Percentiles rank a stretch among this genome's conserved stretches.
Evolutionary conservation across 2,329 filamentous ascomycete genomes (phyloP).

Genomic region (Hortaea sp.): DNA sequence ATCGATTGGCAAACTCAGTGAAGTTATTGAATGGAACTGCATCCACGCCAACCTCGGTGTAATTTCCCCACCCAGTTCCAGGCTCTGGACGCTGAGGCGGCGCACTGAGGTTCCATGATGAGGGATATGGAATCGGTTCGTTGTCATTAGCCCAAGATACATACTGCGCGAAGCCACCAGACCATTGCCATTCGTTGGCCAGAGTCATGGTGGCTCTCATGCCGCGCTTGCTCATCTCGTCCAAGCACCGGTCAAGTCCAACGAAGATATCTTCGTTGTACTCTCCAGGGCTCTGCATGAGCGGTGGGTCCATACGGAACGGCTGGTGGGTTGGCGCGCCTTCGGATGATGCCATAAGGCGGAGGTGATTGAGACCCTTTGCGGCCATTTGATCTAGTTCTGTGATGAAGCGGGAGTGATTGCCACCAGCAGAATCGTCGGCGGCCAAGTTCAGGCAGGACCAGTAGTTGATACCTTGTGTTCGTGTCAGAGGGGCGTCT

Average conservation of each 20-base stretch:
- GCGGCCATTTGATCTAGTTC: slow-evolving; percentile 32
- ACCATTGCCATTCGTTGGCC: slow-evolving; percentile 32
- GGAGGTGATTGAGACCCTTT: slow-evolving; percentile 30
- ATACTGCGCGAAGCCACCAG: slow-evolving; percentile 29
- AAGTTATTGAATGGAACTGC: slow-evolving; percentile 20
- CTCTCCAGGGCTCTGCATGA: slow-evolving; percentile 27
- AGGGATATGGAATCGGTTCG: slow-evolving; percentile 26
- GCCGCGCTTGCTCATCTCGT: slow-evolving; percentile 30
- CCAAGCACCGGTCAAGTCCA: slow-evolving; percentile 29
- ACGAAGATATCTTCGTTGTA: slow-evolving; percentile 31
- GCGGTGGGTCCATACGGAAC: slow-evolving; percentile 29
- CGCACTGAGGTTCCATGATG: slow-evolving; percentile 29
- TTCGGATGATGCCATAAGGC: slow-evolving; percentile 32
- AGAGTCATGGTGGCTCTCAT: slow-evolving; percentile 34
- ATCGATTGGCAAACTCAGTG: slow-evolving; percentile 23
- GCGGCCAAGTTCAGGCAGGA: slow-evolving; percentile 32
- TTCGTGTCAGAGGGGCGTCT: slow-evolving; percentile 4
- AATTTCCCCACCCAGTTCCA: slow-evolving; percentile 31
- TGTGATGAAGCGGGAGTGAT: slow-evolving; percentile 27
- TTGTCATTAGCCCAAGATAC: slow-evolving; percentile 28
- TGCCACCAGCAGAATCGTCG: slow-evolving; percentile 25
- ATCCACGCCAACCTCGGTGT: slow-evolving; percentile 25
- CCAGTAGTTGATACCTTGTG: slow-evolving; percentile 32
- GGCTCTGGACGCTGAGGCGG: slow-evolving; percentile 23
- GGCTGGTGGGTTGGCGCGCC: slow-evolving; percentile 29